Evolutionary conservation across 2,329 filamentous ascomycete species (phyloP), one percentile per base, ranked within the genome.

Genomic region (Diaporthe vaccinii): DNA sequence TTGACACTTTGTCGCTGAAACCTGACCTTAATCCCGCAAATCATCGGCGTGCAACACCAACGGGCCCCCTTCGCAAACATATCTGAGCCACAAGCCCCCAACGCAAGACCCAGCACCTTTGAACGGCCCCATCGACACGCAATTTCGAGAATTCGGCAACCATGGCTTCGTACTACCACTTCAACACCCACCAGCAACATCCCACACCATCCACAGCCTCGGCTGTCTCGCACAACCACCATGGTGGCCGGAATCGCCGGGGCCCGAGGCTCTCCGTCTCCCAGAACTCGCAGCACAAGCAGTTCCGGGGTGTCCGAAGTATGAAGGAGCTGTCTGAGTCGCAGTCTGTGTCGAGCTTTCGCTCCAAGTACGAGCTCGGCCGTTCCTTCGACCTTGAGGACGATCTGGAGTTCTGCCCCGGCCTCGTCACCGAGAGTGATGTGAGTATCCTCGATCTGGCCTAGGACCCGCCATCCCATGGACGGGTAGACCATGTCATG

Each of bases 371-470:
- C 80, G 96, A 98, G 86, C 94, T 95, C 78, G 95, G 94, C 76
- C 92, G 95, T 76, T 98, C 96, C 14, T 98, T 98, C 82, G 96
- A 98, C 80, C 90, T 98, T 77, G 96, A 98, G 82, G 96, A 98
- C 83, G 96, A 98, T 84, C 90, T 98, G 86, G 93, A 98, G 85
- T 98, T 98, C 85, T 98, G 96, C 86, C 96, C 96, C 78, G 92
- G 93, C 83, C 90, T 98, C 80, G 88, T 98, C 87, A 98, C 95
- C 49, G 96, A 98, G 86, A 95, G 91, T 85, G 95, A 98, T 91
- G 95, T 98, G 92, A 90, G 90, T 91, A 17, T 44, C n/a, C 34
- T 51, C 57, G 65, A 62, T 15, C 73, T 61, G 80, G 79, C 79
- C 76, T 70, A 73, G 41, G 39, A 36, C 25, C 15, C 25, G 34